These are phyloP conservation scores for Daldinia sp. DNA, from an alignment of 2,329 filamentous ascomycete genomes.

Conservation along the genomic window DNA sequence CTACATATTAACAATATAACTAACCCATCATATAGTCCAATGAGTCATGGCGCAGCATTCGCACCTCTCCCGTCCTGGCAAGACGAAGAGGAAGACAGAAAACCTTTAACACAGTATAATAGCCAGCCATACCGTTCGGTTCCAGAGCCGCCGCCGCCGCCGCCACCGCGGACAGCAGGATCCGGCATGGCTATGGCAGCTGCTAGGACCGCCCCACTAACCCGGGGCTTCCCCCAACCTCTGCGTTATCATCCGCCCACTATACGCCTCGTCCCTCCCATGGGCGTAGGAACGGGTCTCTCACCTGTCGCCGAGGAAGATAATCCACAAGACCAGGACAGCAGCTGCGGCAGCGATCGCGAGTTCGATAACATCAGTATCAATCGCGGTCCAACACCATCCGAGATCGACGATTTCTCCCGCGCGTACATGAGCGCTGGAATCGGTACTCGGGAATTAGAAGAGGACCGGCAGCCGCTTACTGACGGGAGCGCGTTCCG, in stretches of 20 bases:
- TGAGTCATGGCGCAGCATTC: slow-evolving; percentile 49
- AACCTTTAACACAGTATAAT: slow-evolving; percentile 21
- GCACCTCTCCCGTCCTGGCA: slow-evolving; percentile 49
- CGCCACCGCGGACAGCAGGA: background rate
- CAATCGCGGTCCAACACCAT: slow-evolving; percentile 27
- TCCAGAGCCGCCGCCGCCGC: slow-evolving; percentile 10
- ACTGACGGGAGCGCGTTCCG: slow-evolving; percentile 35
- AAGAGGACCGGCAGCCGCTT: slow-evolving; percentile 51
- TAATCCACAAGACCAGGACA: slow-evolving; percentile 9
- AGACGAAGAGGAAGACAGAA: slow-evolving; percentile 42
- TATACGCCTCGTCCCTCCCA: slow-evolving; percentile 21
- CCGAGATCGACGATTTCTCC: slow-evolving; percentile 57
- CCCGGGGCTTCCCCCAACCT: slow-evolving; percentile 36
- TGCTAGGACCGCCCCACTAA: slow-evolving; percentile 5
- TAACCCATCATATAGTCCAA: slow-evolving; percentile 38
- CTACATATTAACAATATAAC: slow-evolving; percentile 5
- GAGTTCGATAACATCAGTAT: background rate
- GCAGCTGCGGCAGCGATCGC: slow-evolving; percentile 30
- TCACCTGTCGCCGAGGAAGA: slow-evolving; percentile 43
- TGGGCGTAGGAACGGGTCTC: slow-evolving; percentile 38
- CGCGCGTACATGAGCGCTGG: slow-evolving; percentile 53
- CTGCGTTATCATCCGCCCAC: slow-evolving; percentile 38
- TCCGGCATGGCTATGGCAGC: slow-evolving; percentile 4
- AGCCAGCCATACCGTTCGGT: slow-evolving; percentile 25
- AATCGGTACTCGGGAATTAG: slow-evolving; percentile 45